Base-by-base conservation (phyloP, 2,329 filamentous ascomycete species). In the Bipolaris bicolor region DNA sequence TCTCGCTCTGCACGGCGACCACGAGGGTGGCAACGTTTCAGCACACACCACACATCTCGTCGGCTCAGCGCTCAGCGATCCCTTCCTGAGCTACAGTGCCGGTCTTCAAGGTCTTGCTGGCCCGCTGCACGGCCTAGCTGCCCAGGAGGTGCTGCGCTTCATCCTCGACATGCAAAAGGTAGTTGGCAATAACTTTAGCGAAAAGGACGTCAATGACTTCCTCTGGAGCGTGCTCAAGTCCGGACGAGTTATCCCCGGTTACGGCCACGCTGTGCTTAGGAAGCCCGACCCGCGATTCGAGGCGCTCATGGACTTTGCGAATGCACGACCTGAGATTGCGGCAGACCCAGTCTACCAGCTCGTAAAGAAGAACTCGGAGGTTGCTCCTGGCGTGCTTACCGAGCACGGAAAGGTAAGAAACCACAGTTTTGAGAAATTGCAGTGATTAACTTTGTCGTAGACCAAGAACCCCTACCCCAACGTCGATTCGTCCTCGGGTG, bases 391-490 rank as follows among this genome's bases (percentile, higher is more conserved):
- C 50, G 95, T 99, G 18, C 84, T 99, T 69, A 95, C 87, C 70
- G 88, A 97, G 81, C 95, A 99, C 76, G 95, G 95, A 78, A 98
- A 97, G 82, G 83, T 84, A 73, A 67, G 72, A 43, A 6, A 36
- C 5, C 2, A 13, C 41, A 5, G 11, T 2, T 18, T 20, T 5
- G 7, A 43, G 34, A 29, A n/a, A 18, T 24, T 24, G 40, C 31
- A 22, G 24, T 41, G 43, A 45, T 50, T 61, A 51, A 62, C 55
- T 15, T 15, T 10, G 16, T 18, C 3, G 18, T 52, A 84, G 88
- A 97, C 92, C 66, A 96, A 96, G 85, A 97, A 97, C 81, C 92
- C 95, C 1, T 96, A 94, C 80, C 95, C 95, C 64, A 99, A 99
- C 76, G 95, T 99, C 61, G 95, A 99, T 79, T 92, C 90, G 46